Percentiles rank a stretch among this genome's conserved stretches.
Conservation (phyloP, 2,329 filamentous ascomycete species). For the Phialophora chinensis region DNA sequence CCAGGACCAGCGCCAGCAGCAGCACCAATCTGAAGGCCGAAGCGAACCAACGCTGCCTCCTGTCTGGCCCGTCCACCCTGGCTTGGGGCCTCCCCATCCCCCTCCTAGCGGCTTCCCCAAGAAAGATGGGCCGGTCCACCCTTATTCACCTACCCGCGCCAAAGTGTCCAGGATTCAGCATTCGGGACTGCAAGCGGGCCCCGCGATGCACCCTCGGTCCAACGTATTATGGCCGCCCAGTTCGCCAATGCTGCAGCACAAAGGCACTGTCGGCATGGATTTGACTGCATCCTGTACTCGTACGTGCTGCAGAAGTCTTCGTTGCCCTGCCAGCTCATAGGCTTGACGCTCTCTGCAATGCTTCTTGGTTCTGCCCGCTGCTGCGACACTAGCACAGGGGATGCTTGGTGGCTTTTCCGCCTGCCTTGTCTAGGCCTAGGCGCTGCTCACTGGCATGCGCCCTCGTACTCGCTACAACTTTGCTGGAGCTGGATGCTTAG, state of each 20-base stretch:
- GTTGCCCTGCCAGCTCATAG: not conserved
- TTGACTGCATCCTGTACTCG: constrained; percentile 3
- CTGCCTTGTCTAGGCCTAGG: constrained; percentile 18
- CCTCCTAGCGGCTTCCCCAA: constrained; percentile 2
- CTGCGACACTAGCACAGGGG: constrained; percentile 5
- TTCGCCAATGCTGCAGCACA: constrained; percentile 5
- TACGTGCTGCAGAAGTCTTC: constrained; percentile 13
- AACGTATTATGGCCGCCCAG: not conserved
- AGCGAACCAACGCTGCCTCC: constrained; percentile 16
- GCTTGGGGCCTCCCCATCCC: not conserved
- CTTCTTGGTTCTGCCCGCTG: not conserved
- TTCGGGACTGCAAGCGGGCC: constrained; percentile 11
- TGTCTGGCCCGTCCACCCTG: constrained; percentile 6
- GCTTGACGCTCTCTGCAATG: not conserved
- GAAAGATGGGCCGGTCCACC: not conserved
- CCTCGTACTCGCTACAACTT: constrained; percentile 21
- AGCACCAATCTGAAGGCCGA: constrained; percentile 15
- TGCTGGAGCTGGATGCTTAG: constrained; percentile 12
- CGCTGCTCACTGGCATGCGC: constrained; percentile 1
- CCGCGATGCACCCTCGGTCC: constrained; percentile 4
- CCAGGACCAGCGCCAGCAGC: constrained; percentile 15
- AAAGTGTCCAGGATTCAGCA: constrained; percentile 4
- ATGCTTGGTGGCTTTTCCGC: constrained; percentile 4
- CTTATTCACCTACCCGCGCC: constrained; percentile 1
- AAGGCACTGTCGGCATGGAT: constrained; percentile 11